Percentiles rank a stretch among this genome's conserved stretches.
Evolutionary conservation across 257 asterid species (phyloP).

Genomic region (Solanum pinnatisectum): DNA sequence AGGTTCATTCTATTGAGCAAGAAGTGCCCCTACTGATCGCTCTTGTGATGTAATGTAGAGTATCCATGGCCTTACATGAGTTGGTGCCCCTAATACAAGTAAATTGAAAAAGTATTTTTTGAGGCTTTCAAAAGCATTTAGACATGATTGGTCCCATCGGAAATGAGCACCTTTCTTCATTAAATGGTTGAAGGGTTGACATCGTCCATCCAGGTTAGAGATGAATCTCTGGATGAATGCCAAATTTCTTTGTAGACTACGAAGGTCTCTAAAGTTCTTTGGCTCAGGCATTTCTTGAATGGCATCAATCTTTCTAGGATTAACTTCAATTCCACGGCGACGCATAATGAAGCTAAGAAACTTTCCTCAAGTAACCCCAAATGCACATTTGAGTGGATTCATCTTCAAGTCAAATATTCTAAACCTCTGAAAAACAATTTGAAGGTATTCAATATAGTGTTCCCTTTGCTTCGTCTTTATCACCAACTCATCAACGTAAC

Average conservation of each 20-base stretch:
- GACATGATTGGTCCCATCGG: not conserved
- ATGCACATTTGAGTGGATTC: too few species aligned
- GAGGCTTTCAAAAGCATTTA: not conserved
- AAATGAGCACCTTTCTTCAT: not conserved
- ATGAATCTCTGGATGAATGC: too few species aligned
- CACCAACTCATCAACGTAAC: not conserved
- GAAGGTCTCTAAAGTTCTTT: not conserved
- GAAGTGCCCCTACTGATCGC: too few species aligned
- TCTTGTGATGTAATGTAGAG: too few species aligned
- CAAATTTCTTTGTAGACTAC: too few species aligned
- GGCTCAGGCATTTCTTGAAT: not conserved
- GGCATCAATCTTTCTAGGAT: too few species aligned
- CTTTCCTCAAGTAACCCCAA: not conserved
- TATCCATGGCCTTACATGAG: too few species aligned
- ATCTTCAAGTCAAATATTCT: too few species aligned
- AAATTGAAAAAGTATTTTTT: not conserved
- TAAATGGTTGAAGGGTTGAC: not conserved
- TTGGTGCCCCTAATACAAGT: not conserved
- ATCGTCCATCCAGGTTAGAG: not conserved
- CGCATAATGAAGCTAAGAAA: not conserved
- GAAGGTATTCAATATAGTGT: not conserved
- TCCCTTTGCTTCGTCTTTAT: not conserved
- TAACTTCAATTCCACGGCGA: not conserved
- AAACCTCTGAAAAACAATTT: too few species aligned
- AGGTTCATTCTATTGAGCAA: too few species aligned